phyloP scores from a whole-genome alignment of 768 basidiomycete genomes.

The Aureoboletus auriporus region DNA sequence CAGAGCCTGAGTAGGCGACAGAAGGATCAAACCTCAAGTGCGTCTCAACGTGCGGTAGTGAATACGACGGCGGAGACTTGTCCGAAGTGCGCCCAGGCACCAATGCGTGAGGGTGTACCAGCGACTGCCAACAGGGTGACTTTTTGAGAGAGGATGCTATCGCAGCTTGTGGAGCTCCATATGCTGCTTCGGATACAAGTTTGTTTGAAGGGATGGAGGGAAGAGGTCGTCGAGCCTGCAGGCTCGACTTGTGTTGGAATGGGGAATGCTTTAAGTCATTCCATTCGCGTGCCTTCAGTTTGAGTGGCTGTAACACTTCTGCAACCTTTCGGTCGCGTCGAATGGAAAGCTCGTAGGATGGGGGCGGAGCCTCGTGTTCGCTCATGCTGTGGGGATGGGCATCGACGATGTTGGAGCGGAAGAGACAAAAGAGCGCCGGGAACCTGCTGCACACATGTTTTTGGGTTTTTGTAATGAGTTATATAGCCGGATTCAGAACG shows the following conservation, averaged over 20 bases:
- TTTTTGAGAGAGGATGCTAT: too few relatives aligned
- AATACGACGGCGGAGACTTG: background rate
- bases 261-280: conserved; percentile 11
- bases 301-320: conserved; percentile 13
- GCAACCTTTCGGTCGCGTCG: conserved; percentile 51
- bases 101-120: too few relatives aligned
- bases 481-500: background rate
- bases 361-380: conserved; percentile 29
- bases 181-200: too few relatives aligned
- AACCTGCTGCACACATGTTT: conserved; percentile 12
- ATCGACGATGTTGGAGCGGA: background rate
- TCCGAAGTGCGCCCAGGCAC: too few relatives aligned
- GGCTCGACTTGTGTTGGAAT: background rate
- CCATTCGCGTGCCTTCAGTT: conserved; percentile 11
- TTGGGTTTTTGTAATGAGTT: background rate
- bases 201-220: conserved; percentile 16
- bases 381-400: conserved; percentile 16
- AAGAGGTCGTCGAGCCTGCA: conserved; percentile 22
- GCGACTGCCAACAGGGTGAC: too few relatives aligned
- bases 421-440: conserved; percentile 9
- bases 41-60: conserved; percentile 3
- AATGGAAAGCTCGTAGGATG: conserved; percentile 38
- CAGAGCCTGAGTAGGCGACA: conserved; percentile 38
- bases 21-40: conserved; percentile 42
- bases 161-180: too few relatives aligned